These are phyloP conservation scores for Pestalotiopsis sp. DNA, from an alignment of 2,329 filamentous ascomycete species.

Conservation along the genomic window DNA sequence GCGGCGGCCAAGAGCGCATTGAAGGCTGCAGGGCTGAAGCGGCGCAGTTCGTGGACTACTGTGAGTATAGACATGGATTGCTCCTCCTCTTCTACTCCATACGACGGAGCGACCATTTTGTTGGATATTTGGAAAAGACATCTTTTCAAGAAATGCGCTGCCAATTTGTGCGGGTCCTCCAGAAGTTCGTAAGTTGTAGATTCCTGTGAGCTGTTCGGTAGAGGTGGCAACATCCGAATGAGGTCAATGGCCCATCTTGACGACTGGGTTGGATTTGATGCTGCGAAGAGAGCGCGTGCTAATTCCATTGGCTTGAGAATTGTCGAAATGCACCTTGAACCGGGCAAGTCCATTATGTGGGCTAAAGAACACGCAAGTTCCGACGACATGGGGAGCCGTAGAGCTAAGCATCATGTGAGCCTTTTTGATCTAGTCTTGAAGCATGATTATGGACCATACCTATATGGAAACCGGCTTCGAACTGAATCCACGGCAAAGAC, in stretches of 20 bases:
- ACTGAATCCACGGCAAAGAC: neutral
- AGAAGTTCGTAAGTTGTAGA: neutral
- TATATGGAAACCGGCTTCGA: neutral
- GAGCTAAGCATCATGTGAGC: neutral
- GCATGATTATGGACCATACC: neutral
- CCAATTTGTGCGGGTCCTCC: neutral
- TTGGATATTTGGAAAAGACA: neutral
- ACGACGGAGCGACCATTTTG: neutral
- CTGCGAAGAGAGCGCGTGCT: too few relatives aligned
- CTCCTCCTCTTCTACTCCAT: neutral
- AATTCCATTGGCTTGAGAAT: too few relatives aligned
- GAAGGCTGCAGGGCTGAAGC: neutral
- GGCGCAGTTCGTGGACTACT: neutral
- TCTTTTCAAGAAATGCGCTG: neutral
- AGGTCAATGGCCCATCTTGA: too few relatives aligned
- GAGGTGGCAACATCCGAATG: too few relatives aligned
- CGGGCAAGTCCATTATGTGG: too few relatives aligned
- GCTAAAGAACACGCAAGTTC: neutral
- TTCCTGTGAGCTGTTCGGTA: neutral
- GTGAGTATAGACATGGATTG: neutral
- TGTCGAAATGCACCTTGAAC: neutral
- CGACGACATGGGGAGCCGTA: neutral
- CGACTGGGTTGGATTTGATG: too few relatives aligned
- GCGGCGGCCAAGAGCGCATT: neutral
- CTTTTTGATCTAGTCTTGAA: neutral